Evolutionary conservation across 208 protist genomes (phyloP), one percentile per base, ranked within the genome.

Genomic region (Trypanosoma boissoni): DNA sequence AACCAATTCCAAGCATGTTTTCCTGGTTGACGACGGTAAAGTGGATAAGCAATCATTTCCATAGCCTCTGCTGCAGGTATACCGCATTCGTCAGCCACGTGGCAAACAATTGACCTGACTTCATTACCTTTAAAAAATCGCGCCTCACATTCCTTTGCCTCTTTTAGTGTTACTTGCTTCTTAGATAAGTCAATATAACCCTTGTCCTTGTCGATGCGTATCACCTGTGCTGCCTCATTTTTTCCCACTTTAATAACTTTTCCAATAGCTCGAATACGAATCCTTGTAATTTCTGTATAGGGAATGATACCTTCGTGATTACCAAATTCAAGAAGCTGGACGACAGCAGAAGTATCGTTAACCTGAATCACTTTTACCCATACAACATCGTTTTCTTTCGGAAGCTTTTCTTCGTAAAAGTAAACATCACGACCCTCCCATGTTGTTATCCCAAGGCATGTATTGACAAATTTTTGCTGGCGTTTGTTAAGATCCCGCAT

Each of bases 111-210:
- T 42, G 86, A 94, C 49, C 97, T 87, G 20, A 99, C 96, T 48
- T 90, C 82, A 71, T 97, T 99, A 39, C 94, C 95, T 70, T 98
- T 97, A 57, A 92, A 94, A 74, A 91, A 99, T 32, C 87, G 75
- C 27, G 96, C 91, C 55, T 99, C 96, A 64, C 91, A 97, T 32
- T 96, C 86, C 39, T 82, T 83, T 32, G 97, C 86, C 37, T 99
- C 98, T 52, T 98, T 94, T 26, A 78, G 74, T 3, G 92, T 97
- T 32, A 99, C 98, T 36, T 86, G 77, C 69, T 98, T 95, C 77
- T 99, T 99, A 9, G 97, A 99, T 3, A 99, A 73, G 87, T 99
- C 98, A 77, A 99, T 99, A 68, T 99, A 99, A 26, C 98, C 94
- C 69, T 99, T 99, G 32, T 99, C 97, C 68, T 94, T 88, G 72